Base-by-base conservation (phyloP, 106 monocot species). In the Dendrobium catenatum region DNA sequence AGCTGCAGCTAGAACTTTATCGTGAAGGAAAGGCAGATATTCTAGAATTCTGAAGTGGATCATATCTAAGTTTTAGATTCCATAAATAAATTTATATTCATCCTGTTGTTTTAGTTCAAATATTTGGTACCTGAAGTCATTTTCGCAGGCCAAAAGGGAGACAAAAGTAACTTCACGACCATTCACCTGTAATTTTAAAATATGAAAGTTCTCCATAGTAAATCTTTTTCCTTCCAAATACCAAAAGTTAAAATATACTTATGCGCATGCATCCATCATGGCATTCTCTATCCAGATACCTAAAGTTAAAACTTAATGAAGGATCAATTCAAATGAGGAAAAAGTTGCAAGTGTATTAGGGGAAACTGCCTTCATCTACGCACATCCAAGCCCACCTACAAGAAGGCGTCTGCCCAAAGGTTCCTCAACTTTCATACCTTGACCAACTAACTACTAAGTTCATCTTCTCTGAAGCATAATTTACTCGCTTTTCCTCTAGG, bases 1-100 rank as follows among this genome's bases (percentile, higher is more conserved):
- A 79, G 98, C 98, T 26, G 95, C 88, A 55, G 98, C 98, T 83
- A 95, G 89, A 81, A 98, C 94, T 88, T 93, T 89, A 80, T 98
- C 95, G 85, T 98, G 98, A 84, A 98, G 95, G 84, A 75, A 86
- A 42, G 98, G 98, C 56, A 92, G 77, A 86, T 88, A 91, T 77
- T 98, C 93, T 87, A 93, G 89, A 82, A 93, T 85, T 82, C 98
- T 97, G 82, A 66, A 80, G 59, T 77, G 42, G 68, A 81, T 47
- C 20, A 78, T 42, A 55, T 55, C 18, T 33, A 66, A 43, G 61
- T 20, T 55, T 76, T 66, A 76, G 47, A 64, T 48, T 76, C 13
- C 47, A 48, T 24, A 76, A 76, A 49, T 49, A 81, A 11, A 61
- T 26, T 27, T 24, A 7, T 43, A 70, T 15, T 37, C 66, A 7